Evolutionary conservation across 768 basidiomycete genomes (phyloP).

Genomic region (Trametes sanguinea): DNA sequence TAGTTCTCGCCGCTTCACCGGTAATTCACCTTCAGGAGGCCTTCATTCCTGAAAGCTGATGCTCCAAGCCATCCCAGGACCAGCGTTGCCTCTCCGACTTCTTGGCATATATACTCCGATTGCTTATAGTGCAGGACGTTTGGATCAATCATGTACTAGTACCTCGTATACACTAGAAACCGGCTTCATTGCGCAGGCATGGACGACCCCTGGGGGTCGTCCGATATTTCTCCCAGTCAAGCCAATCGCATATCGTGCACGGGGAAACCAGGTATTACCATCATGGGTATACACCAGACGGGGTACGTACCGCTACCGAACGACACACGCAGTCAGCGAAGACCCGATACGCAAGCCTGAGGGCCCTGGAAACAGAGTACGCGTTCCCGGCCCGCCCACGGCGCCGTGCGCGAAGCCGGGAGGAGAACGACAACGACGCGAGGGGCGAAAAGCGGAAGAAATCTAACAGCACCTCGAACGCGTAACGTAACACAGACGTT

Average conservation of each 20-base stretch:
- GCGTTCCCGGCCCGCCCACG: neutral
- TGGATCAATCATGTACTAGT: no score
- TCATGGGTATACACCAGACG: constrained; percentile 24
- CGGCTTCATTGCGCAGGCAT: neutral
- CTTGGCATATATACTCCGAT: neutral
- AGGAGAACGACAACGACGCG: neutral
- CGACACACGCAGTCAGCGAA: constrained; percentile 1
- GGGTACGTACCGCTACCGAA: constrained; percentile 15
- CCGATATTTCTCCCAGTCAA: neutral
- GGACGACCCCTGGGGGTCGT: no score
- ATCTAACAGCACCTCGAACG: neutral
- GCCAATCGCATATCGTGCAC: neutral
- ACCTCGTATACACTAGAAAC: no score
- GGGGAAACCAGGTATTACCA: constrained; percentile 16
- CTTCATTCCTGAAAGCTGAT: neutral
- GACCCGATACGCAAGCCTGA: constrained; percentile 10
- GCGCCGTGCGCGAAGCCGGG: neutral
- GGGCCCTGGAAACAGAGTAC: neutral
- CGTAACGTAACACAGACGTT: constrained; percentile 4
- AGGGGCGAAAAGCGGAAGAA: constrained; percentile 1
- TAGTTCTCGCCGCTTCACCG: no score
- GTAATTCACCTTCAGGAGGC: neutral
- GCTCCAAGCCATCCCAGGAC: neutral
- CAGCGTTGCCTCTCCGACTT: neutral
- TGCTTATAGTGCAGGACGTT: no score